A percentile compares a stretch with the other conserved stretches of the same genome.
These are phyloP conservation scores for Lepidium africanum DNA, from an alignment of 345 rosid genomes.

Conservation along the genomic window DNA sequence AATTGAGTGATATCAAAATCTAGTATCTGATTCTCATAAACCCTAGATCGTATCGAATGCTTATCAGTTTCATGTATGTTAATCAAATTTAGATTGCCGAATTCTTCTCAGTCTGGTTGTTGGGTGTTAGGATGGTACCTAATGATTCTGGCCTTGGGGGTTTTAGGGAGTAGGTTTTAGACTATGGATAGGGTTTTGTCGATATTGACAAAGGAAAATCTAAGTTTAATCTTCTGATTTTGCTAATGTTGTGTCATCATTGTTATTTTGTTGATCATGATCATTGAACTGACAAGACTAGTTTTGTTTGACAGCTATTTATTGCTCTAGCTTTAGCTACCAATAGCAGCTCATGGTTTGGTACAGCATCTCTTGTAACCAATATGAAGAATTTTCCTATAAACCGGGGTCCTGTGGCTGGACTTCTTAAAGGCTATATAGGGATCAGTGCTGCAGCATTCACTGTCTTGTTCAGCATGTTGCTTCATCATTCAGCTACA, in stretches of 20 bases:
- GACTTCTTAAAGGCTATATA: slow-evolving; percentile 71
- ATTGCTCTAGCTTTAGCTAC: slow-evolving; percentile 63
- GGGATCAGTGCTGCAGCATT: slow-evolving; percentile 79
- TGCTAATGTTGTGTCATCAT: neutral
- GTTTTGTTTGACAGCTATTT: slow-evolving; percentile 51
- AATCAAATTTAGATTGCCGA: neutral
- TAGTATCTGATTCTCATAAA: neutral
- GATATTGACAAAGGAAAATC: no score
- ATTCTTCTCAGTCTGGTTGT: no score
- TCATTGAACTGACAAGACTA: neutral
- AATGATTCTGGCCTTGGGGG: no score
- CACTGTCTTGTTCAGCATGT: slow-evolving; percentile 60
- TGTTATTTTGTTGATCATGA: neutral
- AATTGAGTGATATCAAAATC: neutral
- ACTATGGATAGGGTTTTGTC: no score
- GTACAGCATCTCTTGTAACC: slow-evolving; percentile 72
- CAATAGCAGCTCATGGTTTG: slow-evolving; percentile 74
- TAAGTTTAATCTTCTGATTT: neutral
- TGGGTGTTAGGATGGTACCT: no score
- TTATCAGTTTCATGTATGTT: neutral
- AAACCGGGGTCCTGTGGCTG: slow-evolving; percentile 64
- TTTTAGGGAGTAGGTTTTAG: no score
- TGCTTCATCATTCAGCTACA: slow-evolving; percentile 52
- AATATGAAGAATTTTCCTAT: slow-evolving; percentile 79
- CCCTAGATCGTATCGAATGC: neutral